phyloP scores from a whole-genome alignment of 768 basidiomycete genomes.

The Boletus rubescentipes region DNA sequence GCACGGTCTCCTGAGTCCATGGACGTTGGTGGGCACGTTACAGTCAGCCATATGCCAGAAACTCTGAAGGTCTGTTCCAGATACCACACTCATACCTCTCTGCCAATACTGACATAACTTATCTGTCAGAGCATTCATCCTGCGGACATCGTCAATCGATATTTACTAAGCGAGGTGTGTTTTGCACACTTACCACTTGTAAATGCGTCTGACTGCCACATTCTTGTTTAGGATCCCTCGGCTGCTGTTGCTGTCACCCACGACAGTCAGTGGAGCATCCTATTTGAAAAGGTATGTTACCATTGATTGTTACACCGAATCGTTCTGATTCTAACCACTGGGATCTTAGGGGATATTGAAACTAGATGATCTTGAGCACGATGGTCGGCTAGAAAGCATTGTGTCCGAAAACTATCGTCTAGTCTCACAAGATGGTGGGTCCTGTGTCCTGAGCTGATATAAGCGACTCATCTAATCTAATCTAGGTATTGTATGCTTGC shows the following conservation, averaged over 20 bases:
- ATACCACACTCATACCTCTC: no score
- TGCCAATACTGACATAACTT: background rate
- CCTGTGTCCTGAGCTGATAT: background rate
- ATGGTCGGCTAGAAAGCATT: background rate
- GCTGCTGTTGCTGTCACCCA: slow-evolving; percentile 6
- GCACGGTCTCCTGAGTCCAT: background rate
- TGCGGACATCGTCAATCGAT: slow-evolving; percentile 12
- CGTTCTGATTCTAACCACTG: background rate
- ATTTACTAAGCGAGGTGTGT: slow-evolving; percentile 1
- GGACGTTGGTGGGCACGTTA: background rate
- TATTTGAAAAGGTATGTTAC: slow-evolving; percentile 2
- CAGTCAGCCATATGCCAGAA: slow-evolving; percentile 1
- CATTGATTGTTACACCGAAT: background rate
- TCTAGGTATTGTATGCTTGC: background rate
- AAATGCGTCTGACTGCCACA: background rate
- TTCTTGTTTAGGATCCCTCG: background rate
- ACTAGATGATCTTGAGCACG: background rate
- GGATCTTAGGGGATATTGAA: background rate
- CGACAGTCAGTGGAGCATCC: slow-evolving; percentile 8
- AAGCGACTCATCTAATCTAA: background rate
- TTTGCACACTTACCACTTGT: background rate
- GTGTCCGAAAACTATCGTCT: background rate
- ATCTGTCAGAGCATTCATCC: slow-evolving; percentile 9
- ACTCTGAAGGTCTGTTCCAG: background rate
- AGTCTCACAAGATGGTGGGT: background rate